These are phyloP conservation scores for Sphaerobolus stellatus DNA, from an alignment of 1,284 basidiomycete species.

Conservation along the genomic window DNA sequence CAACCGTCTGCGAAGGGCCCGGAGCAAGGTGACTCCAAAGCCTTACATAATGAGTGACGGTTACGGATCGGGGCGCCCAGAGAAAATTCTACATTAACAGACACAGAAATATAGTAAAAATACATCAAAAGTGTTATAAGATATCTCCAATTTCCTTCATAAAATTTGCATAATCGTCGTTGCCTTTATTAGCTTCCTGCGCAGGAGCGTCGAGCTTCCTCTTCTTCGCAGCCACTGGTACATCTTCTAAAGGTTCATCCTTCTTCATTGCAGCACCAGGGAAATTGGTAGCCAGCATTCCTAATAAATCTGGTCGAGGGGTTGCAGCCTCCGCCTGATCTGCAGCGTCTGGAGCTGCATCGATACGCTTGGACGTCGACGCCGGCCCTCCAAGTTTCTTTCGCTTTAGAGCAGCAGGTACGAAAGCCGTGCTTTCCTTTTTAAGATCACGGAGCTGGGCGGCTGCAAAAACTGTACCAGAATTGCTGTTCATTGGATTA, in stretches of 20 bases:
- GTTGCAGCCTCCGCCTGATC: slow-evolving; percentile 34
- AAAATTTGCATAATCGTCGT: slow-evolving; percentile 75
- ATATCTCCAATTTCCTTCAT: slow-evolving; percentile 73
- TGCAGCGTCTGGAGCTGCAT: slow-evolving; percentile 57
- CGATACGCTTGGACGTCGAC: slow-evolving; percentile 44
- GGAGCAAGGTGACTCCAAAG: slow-evolving; percentile 2
- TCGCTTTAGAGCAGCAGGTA: slow-evolving; percentile 69
- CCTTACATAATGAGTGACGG: not conserved
- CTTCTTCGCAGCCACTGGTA: slow-evolving; percentile 29
- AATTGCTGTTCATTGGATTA: slow-evolving; percentile 22
- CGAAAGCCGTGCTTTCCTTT: slow-evolving; percentile 88
- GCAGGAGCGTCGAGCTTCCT: slow-evolving; percentile 28
- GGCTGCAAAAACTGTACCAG: slow-evolving; percentile 66
- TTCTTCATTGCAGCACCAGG: slow-evolving; percentile 19
- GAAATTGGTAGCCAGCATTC: slow-evolving; percentile 58
- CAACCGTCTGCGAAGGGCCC: not conserved
- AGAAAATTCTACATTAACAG: not conserved
- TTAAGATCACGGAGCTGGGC: slow-evolving; percentile 88
- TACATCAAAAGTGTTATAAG: not conserved
- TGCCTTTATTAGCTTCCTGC: slow-evolving; percentile 37
- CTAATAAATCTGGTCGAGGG: slow-evolving; percentile 60
- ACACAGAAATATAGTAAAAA: not conserved
- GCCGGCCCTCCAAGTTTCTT: slow-evolving; percentile 47
- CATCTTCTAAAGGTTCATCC: too few relatives aligned
- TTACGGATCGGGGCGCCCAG: not conserved